phyloP scores from a whole-genome alignment of 371 early-diverging fungal species.

The Saksenaea vasiformis region DNA sequence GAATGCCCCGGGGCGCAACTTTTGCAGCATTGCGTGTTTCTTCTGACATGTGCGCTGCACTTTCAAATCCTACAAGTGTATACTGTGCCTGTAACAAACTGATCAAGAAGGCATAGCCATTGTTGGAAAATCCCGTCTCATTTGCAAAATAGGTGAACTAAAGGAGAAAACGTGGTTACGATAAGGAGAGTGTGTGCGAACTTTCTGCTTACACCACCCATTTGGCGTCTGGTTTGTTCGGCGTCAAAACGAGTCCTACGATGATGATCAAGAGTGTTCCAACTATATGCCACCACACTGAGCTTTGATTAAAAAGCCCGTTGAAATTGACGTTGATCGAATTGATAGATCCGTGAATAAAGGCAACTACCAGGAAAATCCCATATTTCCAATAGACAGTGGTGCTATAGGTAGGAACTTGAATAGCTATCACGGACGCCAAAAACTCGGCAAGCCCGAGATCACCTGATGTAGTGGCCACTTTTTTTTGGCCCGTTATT shows the following conservation, averaged over 20 bases:
- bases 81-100: slow-evolving; percentile 53
- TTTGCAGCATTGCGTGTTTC: slow-evolving; percentile 70
- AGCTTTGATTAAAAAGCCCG: slow-evolving; percentile 42
- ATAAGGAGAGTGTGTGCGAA: no score
- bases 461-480: slow-evolving; percentile 57
- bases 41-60: slow-evolving; percentile 77
- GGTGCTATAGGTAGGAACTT: slow-evolving; percentile 38
- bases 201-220: slow-evolving; percentile 13
- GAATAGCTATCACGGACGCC: slow-evolving; percentile 49
- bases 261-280: slow-evolving; percentile 38
- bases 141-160: slow-evolving; percentile 53
- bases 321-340: slow-evolving; percentile 45
- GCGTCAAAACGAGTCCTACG: slow-evolving; percentile 33
- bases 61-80: slow-evolving; percentile 74
- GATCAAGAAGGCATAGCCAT: slow-evolving; percentile 47
- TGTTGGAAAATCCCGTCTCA: slow-evolving; percentile 42
- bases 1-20: slow-evolving; percentile 67
- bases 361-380: slow-evolving; percentile 41
- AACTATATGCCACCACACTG: slow-evolving; percentile 47
- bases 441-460: slow-evolving; percentile 55
- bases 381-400: slow-evolving; percentile 33
- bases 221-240: slow-evolving; percentile 41
- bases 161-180: slow-evolving; percentile 12
- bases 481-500: slow-evolving; percentile 10
- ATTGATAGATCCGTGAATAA: slow-evolving; percentile 52